Base-by-base conservation (phyloP, 2,329 filamentous ascomycete species). In the Paecilomyces sp. region DNA sequence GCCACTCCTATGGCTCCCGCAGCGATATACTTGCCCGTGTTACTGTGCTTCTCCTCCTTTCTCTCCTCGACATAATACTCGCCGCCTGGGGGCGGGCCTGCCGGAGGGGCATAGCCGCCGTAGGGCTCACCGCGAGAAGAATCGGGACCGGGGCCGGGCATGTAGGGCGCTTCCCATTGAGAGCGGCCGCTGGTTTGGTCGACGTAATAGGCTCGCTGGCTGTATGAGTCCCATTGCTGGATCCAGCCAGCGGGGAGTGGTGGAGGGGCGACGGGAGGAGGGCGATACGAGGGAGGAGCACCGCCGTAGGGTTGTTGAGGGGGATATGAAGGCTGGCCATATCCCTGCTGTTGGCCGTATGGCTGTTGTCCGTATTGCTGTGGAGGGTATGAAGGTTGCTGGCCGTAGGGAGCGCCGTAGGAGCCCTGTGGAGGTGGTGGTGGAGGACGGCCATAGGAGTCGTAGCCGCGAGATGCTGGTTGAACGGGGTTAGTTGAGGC, bases 181-280 rank as follows among this genome's bases (percentile, higher is more conserved):
- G 84, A 82, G 60, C 80, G 81, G 22, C 85, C 84, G 12, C 84
- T 84, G 54, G 82, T 77, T 59, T 84, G 75, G 70, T 89, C 85
- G 59, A 85, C 79, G 67, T 87, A 90, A 75, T 84, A 89, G 77
- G 84, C 88, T 58, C 84, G 83, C 68, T 86, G 83, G 61, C 80
- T 76, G 60, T 77, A 79, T 60, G 83, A 80, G 64, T 89, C 86
- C 74, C 82, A 89, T 71, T 87, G 82, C 25, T 85, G 78, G 30
- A 77, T 75, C 86, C 87, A 89, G 64, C 86, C 86, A 56, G 78
- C 68, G 25, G 86, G 80, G 63, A 88, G 76, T 18, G 71, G 69
- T 61, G 82, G 76, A 25, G 86, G 81, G 65, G 75, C 76, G 56
- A 70, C 70, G 3, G 68, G 65, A 15, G 71, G 74, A 30, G 72